Conservation (phyloP, 805 yeast species). For the Wickerhamomyces xylosicus region DNA sequence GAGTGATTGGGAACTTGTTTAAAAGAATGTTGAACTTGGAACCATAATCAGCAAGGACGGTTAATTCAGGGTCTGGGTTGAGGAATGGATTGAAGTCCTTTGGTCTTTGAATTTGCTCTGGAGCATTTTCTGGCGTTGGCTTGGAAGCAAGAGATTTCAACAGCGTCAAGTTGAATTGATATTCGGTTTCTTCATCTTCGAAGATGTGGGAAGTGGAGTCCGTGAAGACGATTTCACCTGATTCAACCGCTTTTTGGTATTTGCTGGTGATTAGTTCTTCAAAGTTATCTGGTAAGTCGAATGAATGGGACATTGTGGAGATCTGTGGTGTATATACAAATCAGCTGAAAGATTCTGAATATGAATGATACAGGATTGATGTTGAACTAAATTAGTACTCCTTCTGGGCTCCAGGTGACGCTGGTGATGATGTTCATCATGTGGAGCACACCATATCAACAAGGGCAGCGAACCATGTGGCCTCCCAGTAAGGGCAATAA, state of each 20-base stretch:
- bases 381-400: too few relatives aligned
- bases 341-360: too few relatives aligned
- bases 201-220: constrained; percentile 29
- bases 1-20: constrained; percentile 80
- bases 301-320: constrained; percentile 11
- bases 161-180: constrained; percentile 21
- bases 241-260: constrained; percentile 37
- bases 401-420: too few relatives aligned
- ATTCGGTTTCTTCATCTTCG: constrained; percentile 19
- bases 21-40: constrained; percentile 52
- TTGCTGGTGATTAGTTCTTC: constrained; percentile 23
- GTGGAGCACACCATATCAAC: too few relatives aligned
- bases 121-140: constrained; percentile 26
- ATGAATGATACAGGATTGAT: too few relatives aligned
- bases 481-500: too few relatives aligned
- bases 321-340: too few relatives aligned
- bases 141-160: constrained; percentile 25
- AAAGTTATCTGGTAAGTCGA: constrained; percentile 29
- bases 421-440: too few relatives aligned
- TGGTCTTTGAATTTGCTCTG: constrained; percentile 22
- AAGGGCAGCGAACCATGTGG: too few relatives aligned
- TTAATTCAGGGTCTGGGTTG: constrained; percentile 67
- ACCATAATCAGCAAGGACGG: constrained; percentile 44
- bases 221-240: constrained; percentile 39
- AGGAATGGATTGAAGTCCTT: constrained; percentile 59